Conservation (phyloP, 257 asterid species). For the Galeopsis tetrahit region DNA sequence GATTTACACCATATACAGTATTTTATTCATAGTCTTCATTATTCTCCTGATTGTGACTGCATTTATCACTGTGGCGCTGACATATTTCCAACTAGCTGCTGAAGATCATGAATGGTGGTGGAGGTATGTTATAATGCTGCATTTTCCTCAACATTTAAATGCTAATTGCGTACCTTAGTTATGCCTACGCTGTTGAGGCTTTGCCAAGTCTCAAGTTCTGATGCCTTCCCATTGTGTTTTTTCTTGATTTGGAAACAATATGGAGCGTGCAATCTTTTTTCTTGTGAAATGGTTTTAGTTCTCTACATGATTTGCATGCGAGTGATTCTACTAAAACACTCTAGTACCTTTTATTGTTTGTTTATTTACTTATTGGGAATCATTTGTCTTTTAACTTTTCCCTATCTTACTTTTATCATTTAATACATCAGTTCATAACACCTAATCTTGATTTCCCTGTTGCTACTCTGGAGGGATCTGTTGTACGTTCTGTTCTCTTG, state of each 20-base stretch:
- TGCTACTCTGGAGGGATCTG: too few relatives aligned
- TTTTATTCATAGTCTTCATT: conserved; percentile 79
- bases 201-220: neutral
- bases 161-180: neutral
- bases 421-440: too few relatives aligned
- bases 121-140: conserved; percentile 53
- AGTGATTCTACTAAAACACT: too few relatives aligned
- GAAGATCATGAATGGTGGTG: conserved; percentile 99
- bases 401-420: too few relatives aligned
- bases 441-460: too few relatives aligned
- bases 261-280: neutral
- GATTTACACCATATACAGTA: conserved; percentile 88
- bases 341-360: too few relatives aligned
- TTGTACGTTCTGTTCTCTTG: too few relatives aligned
- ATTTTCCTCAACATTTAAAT: neutral
- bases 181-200: neutral
- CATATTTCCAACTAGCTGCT: conserved; percentile 91
- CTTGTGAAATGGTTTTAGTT: too few relatives aligned
- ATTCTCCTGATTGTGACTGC: conserved; percentile 89
- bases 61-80: conserved; percentile 84
- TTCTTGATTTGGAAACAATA: neutral
- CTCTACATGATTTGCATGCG: too few relatives aligned
- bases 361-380: too few relatives aligned
- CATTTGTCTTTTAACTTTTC: too few relatives aligned
- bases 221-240: neutral